Percentiles rank a stretch among this genome's conserved stretches.
phyloP scores from a whole-genome alignment of 176 grass and related monocot species.

The Urochloa ruziziensis region DNA sequence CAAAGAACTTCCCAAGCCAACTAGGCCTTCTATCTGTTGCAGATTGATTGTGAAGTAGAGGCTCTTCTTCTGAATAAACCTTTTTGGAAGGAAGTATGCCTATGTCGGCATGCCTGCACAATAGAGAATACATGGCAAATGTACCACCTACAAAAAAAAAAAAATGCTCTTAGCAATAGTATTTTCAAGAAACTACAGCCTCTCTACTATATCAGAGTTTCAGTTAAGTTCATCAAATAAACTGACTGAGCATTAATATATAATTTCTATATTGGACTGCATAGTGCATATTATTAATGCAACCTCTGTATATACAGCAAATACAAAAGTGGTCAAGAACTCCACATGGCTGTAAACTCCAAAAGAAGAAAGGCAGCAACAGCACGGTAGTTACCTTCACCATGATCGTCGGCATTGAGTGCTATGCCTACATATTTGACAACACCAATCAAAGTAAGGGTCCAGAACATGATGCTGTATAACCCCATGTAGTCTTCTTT shows the following conservation, averaged over 20 bases:
- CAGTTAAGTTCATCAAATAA: background rate
- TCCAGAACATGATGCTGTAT: constrained; percentile 93
- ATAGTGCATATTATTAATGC: background rate
- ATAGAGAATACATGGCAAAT: constrained; percentile 75
- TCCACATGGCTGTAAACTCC: background rate
- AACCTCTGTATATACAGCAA: background rate
- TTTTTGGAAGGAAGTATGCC: constrained; percentile 75
- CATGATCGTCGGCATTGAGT: constrained; percentile 79
- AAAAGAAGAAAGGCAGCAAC: constrained; percentile 7
- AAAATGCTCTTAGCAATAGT: background rate
- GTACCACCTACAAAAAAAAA: constrained; percentile 67
- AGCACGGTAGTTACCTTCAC: constrained; percentile 57
- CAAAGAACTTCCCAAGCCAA: constrained; percentile 62
- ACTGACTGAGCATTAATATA: background rate
- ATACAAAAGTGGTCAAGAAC: background rate
- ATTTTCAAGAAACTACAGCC: background rate
- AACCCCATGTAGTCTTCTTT: constrained; percentile 77
- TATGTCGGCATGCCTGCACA: constrained; percentile 74
- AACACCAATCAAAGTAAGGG: constrained; percentile 78
- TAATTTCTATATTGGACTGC: background rate
- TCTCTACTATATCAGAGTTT: background rate
- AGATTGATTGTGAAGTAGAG: constrained; percentile 24
- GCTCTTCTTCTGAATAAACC: constrained; percentile 32
- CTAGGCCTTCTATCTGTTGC: constrained; percentile 26
- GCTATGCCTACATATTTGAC: constrained; percentile 82